Base-by-base conservation (phyloP, 2,329 filamentous ascomycete species). In the Microcera coccophila region DNA sequence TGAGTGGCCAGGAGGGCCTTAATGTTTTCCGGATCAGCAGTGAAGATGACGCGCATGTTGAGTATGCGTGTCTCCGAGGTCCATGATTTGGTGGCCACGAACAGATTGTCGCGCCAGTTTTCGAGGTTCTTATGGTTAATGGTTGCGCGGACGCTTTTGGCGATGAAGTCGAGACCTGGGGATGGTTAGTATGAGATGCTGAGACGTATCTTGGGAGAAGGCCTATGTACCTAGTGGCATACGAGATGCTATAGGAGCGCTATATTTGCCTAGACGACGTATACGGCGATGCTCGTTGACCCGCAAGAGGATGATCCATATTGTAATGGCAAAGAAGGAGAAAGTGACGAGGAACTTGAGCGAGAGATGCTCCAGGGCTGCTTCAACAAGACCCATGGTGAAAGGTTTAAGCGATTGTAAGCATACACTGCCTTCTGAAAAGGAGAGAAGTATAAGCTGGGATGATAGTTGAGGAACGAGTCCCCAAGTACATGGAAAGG, bases 1-100 rank as follows among this genome's bases (percentile, higher is more conserved):
- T 95, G 88, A 1, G 84, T 85, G 0, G 90, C 87, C n/a, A 96
- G 73, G 17, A 96, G 76, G 5, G 90, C 87, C 64, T 95, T 95
- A 70, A 95, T 85, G 61, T 95, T 95, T 58, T 94, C 88, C 1
- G 86, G 85, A 53, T 95, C 89, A 4, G 79, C 78, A 0, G 90
- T 95, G 58, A 93, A 75, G 45, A 94, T 63, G 17, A 84, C 64
- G n/a, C 86, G 79, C 36, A 68, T 62, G 36, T 76, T 74, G 2
- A 79, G 56, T 5, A 81, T 55, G 2, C 71, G 72, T 10, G 69
- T 62, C 65, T 91, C 86, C 29, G 75, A 67, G 0, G 86, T 90
- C 53, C 73, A 81, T 22, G 66, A 60, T 35, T 50, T 48, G 4
- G 66, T 57, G 14, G 64, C 63, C 8, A 50, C 36, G 15, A 55